phyloP scores from a whole-genome alignment of 768 basidiomycete species.

The Agrocybe pediades region DNA sequence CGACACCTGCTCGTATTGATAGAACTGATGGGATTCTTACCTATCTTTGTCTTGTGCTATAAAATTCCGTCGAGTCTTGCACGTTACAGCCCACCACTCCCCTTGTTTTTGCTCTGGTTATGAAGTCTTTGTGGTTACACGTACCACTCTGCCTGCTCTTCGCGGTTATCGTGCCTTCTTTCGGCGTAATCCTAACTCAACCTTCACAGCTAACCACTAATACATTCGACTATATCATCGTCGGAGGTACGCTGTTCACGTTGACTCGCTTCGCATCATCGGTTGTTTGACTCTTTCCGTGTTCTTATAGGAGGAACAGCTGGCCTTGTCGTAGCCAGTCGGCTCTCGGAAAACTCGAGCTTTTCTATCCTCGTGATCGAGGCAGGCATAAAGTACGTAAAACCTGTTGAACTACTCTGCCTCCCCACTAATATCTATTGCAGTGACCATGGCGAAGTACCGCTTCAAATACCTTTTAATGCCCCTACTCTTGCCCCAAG shows the following conservation, averaged over 20 bases:
- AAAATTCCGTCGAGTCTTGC: too few species aligned
- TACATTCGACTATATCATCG: constrained; percentile 15
- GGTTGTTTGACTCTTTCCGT: constrained; percentile 53
- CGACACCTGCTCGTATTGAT: too few species aligned
- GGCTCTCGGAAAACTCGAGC: constrained; percentile 46
- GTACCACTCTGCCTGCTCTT: neutral
- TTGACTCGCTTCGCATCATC: constrained; percentile 28
- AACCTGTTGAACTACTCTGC: neutral
- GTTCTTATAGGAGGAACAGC: constrained; percentile 32
- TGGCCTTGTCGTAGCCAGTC: constrained; percentile 10
- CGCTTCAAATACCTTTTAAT: constrained; percentile 18
- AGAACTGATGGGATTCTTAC: too few species aligned
- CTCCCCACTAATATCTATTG: neutral
- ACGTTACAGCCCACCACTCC: too few species aligned
- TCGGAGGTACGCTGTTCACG: constrained; percentile 9
- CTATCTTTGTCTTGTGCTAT: too few species aligned
- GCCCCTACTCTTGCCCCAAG: constrained; percentile 22
- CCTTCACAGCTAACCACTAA: constrained; percentile 6
- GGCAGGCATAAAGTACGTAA: constrained; percentile 51
- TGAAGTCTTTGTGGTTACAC: too few species aligned
- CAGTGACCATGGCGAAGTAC: constrained; percentile 21
- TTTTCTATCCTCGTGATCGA: constrained; percentile 53
- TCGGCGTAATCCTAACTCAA: neutral
- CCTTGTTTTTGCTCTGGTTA: too few species aligned
- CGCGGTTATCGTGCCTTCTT: neutral